Percentiles rank a stretch among this genome's conserved stretches.
These are phyloP conservation scores for Agastache rugosa DNA, from an alignment of 257 asterid genomes.

Conservation along the genomic window DNA sequence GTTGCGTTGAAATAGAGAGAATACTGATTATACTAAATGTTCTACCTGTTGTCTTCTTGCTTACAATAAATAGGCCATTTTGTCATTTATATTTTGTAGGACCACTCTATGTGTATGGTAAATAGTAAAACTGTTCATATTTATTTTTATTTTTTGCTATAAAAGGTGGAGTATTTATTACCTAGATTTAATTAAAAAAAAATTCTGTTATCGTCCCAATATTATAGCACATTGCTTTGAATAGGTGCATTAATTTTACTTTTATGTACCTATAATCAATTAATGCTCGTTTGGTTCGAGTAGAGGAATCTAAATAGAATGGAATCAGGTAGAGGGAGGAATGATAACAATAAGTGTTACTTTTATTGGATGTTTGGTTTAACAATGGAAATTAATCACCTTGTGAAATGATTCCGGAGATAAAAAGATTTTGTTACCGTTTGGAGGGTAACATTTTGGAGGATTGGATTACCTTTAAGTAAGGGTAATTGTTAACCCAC, in stretches of 20 bases:
- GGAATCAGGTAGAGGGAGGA: no score
- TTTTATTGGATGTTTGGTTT: no score
- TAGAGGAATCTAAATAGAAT: no score
- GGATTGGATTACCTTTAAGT: no score
- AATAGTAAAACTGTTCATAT: background rate
- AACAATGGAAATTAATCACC: no score
- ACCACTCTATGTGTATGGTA: background rate
- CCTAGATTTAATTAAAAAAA: background rate
- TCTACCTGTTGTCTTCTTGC: slow-evolving; percentile 29
- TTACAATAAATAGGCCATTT: slow-evolving; percentile 1
- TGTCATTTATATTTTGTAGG: slow-evolving; percentile 12
- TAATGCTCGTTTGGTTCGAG: no score
- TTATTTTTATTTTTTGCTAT: no score
- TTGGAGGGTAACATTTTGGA: no score
- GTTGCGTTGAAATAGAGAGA: slow-evolving; percentile 34
- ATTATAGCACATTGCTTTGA: background rate
- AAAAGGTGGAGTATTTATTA: background rate
- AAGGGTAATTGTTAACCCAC: no score
- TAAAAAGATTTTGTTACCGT: no score
- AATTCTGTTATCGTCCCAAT: background rate
- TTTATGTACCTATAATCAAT: background rate
- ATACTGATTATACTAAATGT: background rate
- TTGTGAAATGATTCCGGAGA: no score
- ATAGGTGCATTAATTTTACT: background rate
- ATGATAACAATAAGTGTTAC: no score